Percentiles rank a stretch among this genome's conserved stretches.
phyloP scores from a whole-genome alignment of 257 asterid species.

The Catharanthus roseus region DNA sequence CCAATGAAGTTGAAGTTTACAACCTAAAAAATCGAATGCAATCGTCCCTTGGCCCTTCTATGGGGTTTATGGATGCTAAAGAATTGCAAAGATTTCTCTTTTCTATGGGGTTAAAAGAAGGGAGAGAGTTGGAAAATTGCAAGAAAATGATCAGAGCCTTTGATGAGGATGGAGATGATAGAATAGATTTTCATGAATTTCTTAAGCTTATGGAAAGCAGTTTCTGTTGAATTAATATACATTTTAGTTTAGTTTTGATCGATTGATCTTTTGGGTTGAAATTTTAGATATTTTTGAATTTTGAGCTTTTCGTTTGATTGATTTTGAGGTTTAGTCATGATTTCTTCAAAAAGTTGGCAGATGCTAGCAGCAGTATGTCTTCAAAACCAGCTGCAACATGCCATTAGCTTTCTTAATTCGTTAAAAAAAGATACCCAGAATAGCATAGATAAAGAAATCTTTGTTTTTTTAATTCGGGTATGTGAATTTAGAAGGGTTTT shows the following conservation, averaged over 20 bases:
- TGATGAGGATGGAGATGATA: constrained; percentile 65
- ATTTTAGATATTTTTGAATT: too few relatives aligned
- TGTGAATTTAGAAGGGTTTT: constrained; percentile 78
- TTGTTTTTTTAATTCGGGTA: constrained; percentile 55
- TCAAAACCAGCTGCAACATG: constrained; percentile 56
- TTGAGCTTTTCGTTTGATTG: too few relatives aligned
- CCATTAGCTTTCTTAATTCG: constrained; percentile 38
- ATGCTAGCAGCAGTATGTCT: too few relatives aligned
- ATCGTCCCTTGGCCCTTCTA: too few relatives aligned
- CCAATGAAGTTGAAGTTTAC: too few relatives aligned
- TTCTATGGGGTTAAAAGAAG: constrained; percentile 56
- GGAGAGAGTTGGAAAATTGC: constrained; percentile 43
- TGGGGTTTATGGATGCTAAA: constrained; percentile 68
- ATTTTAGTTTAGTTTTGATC: too few relatives aligned
- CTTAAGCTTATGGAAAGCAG: constrained; percentile 23
- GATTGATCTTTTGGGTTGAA: too few relatives aligned
- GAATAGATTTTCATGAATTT: constrained; percentile 58
- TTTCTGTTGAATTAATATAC: not conserved
- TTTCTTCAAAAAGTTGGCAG: too few relatives aligned
- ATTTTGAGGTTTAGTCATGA: too few relatives aligned
- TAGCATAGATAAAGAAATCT: constrained; percentile 66
- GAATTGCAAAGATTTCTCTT: constrained; percentile 58
- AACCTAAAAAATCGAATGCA: too few relatives aligned
- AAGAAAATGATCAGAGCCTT: constrained; percentile 57
- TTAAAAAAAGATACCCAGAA: constrained; percentile 31